A percentile compares a stretch with the other conserved stretches of the same genome.
phyloP scores from a whole-genome alignment of 768 basidiomycete genomes.

The Russula sp. region DNA sequence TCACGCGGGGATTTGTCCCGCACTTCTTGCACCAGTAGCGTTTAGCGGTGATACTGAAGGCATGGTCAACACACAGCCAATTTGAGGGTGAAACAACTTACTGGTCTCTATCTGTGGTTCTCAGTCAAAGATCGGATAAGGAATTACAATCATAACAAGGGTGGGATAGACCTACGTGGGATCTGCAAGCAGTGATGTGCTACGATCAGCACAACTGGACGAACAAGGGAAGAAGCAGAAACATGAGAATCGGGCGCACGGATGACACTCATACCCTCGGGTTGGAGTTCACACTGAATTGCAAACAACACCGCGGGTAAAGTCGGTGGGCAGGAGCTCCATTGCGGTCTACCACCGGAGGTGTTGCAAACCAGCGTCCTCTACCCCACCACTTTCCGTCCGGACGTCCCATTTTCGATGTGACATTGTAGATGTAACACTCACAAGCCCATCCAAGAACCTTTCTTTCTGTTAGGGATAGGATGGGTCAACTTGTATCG shows the following conservation, averaged over 20 bases:
- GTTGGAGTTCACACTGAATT: not conserved
- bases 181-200: conserved; percentile 41
- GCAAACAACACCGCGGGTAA: conserved; percentile 22
- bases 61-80: conserved; percentile 33
- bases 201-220: conserved; percentile 7
- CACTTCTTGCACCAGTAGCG: conserved; percentile 30
- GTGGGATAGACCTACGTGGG: conserved; percentile 44
- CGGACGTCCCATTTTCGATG: conserved; percentile 8
- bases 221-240: not conserved
- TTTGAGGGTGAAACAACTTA: conserved; percentile 34
- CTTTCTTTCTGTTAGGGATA: conserved; percentile 5
- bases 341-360: conserved; percentile 12
- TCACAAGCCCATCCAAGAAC: conserved; percentile 68
- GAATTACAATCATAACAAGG: conserved; percentile 5
- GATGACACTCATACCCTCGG: not conserved
- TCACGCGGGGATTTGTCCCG: conserved; percentile 44
- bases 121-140: conserved; percentile 1
- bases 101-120: conserved; percentile 45
- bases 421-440: conserved; percentile 32
- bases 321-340: not conserved
- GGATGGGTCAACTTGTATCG: not conserved
- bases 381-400: not conserved
- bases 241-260: not conserved
- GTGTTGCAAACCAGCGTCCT: not conserved
- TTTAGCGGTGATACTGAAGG: conserved; percentile 40